Base-by-base conservation (phyloP, 2,329 filamentous ascomycete species). In the Plenodomus lindquistii region DNA sequence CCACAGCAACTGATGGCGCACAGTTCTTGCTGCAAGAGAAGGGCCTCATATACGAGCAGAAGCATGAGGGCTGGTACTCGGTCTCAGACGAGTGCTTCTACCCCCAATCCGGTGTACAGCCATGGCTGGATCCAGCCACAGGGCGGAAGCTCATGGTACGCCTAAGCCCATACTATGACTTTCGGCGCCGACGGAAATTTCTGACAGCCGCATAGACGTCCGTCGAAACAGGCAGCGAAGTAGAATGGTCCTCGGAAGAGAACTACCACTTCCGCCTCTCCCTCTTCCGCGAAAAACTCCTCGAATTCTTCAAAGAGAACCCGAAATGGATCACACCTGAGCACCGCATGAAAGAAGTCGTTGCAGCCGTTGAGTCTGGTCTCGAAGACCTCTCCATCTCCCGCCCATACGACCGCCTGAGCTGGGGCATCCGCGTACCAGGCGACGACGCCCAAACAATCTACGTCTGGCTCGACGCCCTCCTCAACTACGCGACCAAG, bases 31-130 rank as follows among this genome's bases (percentile, higher is more conserved):
- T 99, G 50, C 81, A 86, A 63, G 85, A 91, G 45, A 79, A 82
- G 39, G 87, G 88, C 8, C 86, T 88, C 52, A 87, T 97, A 44
- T 97, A 97, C 73, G 85, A 88, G 64, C 84, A 85, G 10, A 90
- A 88, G 60, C 94, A 97, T 63, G 85, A 91, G 67, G 94, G 94
- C 1, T 99, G 94, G 94, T 99, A 99, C 72, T 94, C 89, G 46
- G 87, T 99, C 44, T 91, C 89, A 70, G 94, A 99, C 71, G 94
- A 99, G 79, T 93, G 93, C 34, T 99, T 96, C 73, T 97, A 97
- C 69, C 91, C 93, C 0, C 82, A 87, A 44, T 83, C 84, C 6
- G 78, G 85, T 63, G 84, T 97, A 20, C 84, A 91, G 64, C 81
- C 87, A 37, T 83, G 85, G 42, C 76, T 94, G 31, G 88, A 92